Base-by-base conservation (phyloP, 768 basidiomycete genomes). In the Russula foetens region DNA sequence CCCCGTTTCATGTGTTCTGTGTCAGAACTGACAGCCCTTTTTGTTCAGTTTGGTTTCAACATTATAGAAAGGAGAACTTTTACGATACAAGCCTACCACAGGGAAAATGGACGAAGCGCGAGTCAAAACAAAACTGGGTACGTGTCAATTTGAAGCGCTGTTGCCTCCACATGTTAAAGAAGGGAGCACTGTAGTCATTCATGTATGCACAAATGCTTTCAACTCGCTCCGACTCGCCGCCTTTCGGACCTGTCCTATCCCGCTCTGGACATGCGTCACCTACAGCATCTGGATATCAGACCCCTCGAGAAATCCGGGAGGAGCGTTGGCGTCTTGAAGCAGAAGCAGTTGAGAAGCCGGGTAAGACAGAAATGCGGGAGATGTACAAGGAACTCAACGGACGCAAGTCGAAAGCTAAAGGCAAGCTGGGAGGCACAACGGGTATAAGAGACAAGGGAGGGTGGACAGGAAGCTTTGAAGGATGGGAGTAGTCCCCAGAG, bases 71-170 rank as follows among this genome's bases (percentile, higher is more conserved):
- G 65, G 90, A 93, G 63, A 85, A 88, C 66, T 91, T 97, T 65
- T 85, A 91, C 46, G 88, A 92, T 63, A 84, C 85, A 31, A 84
- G 81, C 59, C 71, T 90, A 51, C 86, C 88, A 4, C 80, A 85
- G 11, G 90, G 86, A 38, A 93, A 93, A 72, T 97, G 93, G 93
- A 89, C 92, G 9, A 90, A 89, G 69, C 79, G 87, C 58, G 93
- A 97, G 71, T 93, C 91, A n/a, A 97, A 93, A 71, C 88, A 92
- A 73, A 87, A 87, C 65, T 97, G 93, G 93, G 88, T 84, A 64
- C 24, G 75, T 78, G 61, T 39, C 54, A 9, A 26, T 38, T 46
- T 52, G 50, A 47, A 59, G n/a, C 4, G n/a, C 3, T 41, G 55
- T 33, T 7, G 29, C 14, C 35, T 14, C 35, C 41, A 26, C 9